Conservation (phyloP, 352 stramenopile genomes). For the Phytophthora niederhauseri region DNA sequence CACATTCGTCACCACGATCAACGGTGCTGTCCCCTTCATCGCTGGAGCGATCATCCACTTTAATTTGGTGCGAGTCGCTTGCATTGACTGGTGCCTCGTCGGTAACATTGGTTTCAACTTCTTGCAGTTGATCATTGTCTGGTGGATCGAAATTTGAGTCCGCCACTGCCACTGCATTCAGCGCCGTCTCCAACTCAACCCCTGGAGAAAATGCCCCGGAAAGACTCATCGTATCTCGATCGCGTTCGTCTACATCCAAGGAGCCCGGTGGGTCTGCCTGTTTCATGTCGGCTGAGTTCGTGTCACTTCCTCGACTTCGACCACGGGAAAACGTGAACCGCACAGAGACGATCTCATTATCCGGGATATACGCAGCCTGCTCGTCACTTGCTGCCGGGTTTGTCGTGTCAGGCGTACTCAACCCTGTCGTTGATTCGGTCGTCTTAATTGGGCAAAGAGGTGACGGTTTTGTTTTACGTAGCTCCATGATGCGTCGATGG, state of each 20-base stretch:
- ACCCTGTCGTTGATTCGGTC: neutral
- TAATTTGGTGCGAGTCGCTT: neutral
- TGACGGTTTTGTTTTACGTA: constrained; percentile 46
- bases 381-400: neutral
- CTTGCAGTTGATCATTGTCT: neutral
- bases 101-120: neutral
- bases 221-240: constrained; percentile 33
- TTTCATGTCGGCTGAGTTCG: neutral
- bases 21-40: neutral
- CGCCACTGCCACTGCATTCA: constrained; percentile 36
- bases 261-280: constrained; percentile 9
- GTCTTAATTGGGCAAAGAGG: constrained; percentile 1
- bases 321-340: constrained; percentile 63
- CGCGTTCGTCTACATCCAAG: constrained; percentile 12
- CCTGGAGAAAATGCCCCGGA: constrained; percentile 61
- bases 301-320: constrained; percentile 16
- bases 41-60: neutral
- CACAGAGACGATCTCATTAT: constrained; percentile 53
- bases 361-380: constrained; percentile 22
- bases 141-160: neutral
- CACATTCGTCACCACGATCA: neutral
- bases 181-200: constrained; percentile 49
- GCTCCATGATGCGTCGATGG: constrained; percentile 61
- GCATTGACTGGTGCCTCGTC: neutral
- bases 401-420: neutral